A percentile compares a stretch with the other conserved stretches of the same genome.
Evolutionary conservation across 2,329 filamentous ascomycete species (phyloP).

Genomic region (Penicillium sp.): DNA sequence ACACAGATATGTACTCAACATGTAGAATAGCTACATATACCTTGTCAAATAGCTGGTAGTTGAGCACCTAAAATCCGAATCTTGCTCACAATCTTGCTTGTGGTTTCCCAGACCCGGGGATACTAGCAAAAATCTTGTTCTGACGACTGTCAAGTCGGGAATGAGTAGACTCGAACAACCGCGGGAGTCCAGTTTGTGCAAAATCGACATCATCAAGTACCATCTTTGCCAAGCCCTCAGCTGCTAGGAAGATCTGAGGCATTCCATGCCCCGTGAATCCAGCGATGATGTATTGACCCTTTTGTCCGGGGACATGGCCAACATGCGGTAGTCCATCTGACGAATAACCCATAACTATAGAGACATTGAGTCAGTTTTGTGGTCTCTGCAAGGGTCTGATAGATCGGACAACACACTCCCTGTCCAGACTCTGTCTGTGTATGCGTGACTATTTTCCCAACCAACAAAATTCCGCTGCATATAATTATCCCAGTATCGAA

Average conservation of each 20-base stretch:
- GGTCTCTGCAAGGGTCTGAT: not conserved
- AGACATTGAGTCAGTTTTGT: not conserved
- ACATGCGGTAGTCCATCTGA: conserved; percentile 53
- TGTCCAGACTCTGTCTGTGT: conserved; percentile 34
- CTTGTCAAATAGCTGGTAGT: not conserved
- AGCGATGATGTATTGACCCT: conserved; percentile 54
- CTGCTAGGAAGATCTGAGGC: conserved; percentile 61
- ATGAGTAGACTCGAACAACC: conserved; percentile 29
- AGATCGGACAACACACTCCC: conserved; percentile 27
- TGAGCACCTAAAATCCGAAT: not conserved
- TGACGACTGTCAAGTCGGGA: conserved; percentile 19
- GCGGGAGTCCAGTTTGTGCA: conserved; percentile 29
- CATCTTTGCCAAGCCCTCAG: conserved; percentile 57
- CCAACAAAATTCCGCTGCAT: conserved; percentile 38
- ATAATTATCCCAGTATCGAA: conserved; percentile 39
- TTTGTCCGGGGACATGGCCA: conserved; percentile 45
- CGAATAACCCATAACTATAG: conserved; percentile 50
- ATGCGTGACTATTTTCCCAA: conserved; percentile 34
- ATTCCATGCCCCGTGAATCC: conserved; percentile 67
- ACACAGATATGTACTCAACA: not conserved
- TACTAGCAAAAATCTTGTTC: conserved; percentile 16
- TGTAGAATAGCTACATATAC: not conserved
- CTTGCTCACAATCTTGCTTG: conserved; percentile 3
- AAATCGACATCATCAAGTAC: conserved; percentile 34
- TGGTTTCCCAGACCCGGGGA: not conserved